Conservation (phyloP, 345 rosid species). For the Theobroma cacao region DNA sequence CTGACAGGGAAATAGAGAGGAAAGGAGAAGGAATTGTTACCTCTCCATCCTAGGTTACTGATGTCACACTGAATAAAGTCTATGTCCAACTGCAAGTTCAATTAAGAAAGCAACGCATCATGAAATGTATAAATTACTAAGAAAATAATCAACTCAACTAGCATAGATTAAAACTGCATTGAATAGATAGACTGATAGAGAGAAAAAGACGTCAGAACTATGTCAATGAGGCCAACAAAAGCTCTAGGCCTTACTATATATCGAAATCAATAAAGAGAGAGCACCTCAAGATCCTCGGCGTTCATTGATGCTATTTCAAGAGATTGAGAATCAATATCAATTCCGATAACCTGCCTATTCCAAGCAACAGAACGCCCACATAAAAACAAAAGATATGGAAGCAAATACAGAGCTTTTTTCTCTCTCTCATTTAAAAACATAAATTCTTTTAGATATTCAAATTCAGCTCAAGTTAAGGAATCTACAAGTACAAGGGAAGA, state of each 20-base stretch:
- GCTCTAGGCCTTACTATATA: neutral
- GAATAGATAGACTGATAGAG: neutral
- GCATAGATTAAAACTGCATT: neutral
- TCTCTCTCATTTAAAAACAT: neutral
- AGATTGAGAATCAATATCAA: constrained; percentile 74
- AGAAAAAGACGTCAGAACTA: neutral
- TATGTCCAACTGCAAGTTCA: constrained; percentile 66
- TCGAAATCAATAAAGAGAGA: constrained; percentile 1
- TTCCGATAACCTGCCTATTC: constrained; percentile 70
- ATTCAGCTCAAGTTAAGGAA: neutral
- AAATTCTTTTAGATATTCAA: neutral
- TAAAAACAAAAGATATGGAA: neutral
- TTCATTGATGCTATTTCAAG: constrained; percentile 72
- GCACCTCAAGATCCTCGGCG: constrained; percentile 87
- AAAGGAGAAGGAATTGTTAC: constrained; percentile 28
- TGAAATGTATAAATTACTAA: neutral
- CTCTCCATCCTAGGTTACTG: constrained; percentile 60
- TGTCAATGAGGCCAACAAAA: neutral
- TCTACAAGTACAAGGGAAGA: neutral
- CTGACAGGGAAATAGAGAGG: constrained; percentile 3
- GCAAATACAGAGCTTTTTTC: neutral
- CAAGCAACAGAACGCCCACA: neutral
- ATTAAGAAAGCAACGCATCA: constrained; percentile 15
- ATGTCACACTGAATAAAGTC: constrained; percentile 72
- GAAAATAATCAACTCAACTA: neutral